Evolutionary conservation across 768 basidiomycete genomes (phyloP).

Genomic region (Mrakia gelida): DNA sequence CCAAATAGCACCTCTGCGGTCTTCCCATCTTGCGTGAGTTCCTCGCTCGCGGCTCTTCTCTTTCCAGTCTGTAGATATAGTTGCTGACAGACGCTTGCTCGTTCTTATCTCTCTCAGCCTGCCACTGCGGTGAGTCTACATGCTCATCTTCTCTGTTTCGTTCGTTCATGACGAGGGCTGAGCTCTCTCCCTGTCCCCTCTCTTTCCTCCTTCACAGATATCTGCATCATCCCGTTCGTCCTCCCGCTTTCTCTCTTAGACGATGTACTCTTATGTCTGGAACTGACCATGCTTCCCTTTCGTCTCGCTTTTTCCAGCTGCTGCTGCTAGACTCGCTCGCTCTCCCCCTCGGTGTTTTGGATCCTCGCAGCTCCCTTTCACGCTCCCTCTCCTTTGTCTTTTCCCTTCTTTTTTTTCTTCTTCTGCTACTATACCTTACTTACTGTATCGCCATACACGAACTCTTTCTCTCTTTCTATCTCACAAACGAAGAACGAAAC

Average conservation of each 20-base stretch:
- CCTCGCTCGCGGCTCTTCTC: neutral
- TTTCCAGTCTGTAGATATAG: no score
- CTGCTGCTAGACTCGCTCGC: constrained; percentile 18
- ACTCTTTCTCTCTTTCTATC: neutral
- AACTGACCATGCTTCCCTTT: no score
- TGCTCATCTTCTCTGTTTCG: neutral
- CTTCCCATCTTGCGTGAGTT: constrained; percentile 26
- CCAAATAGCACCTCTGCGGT: constrained; percentile 21
- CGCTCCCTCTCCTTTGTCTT: neutral
- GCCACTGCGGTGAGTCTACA: constrained; percentile 20
- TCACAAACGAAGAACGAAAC: no score
- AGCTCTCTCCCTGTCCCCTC: neutral
- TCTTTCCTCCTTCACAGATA: neutral
- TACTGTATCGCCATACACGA: neutral
- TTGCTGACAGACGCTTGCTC: neutral
- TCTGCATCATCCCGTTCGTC: constrained; percentile 29
- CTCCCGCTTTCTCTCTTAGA: no score
- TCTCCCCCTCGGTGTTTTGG: neutral
- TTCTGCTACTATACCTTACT: neutral
- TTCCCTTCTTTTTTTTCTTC: neutral
- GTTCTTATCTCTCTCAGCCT: neutral
- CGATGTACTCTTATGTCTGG: no score
- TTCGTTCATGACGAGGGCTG: neutral
- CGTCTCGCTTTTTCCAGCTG: neutral
- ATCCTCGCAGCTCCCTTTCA: neutral